Base-by-base conservation (phyloP, 2,329 filamentous ascomycete species). In the Aspergillus glaucus region DNA sequence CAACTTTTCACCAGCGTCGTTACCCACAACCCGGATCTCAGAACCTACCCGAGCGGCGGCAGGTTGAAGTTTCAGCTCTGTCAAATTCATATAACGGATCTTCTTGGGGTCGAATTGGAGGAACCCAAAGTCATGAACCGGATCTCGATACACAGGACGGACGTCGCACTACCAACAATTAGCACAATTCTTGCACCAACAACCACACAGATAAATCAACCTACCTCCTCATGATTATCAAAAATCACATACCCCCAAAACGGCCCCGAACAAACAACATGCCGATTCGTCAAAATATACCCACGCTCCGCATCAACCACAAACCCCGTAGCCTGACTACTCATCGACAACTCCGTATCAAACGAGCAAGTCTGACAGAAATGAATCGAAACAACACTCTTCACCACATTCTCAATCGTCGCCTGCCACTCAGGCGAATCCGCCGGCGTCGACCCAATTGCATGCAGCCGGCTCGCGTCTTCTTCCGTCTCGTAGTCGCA, bases 241-340 rank as follows among this genome's bases (percentile, higher is more conserved):
- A 98, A 98, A 58, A 98, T 91, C 66, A 88, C 91, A 73, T 95
- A 96, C 43, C 93, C 93, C 86, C 92, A 97, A 71, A 98, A 98
- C 1, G 93, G 93, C 1, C 93, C 93, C 1, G 93, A 81, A 55
- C 93, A 90, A 39, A 97, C 93, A 28, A 98, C 93, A 73, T 98
- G 93, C 50, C 88, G 81, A 67, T 93, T 93, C 9, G 88, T 93
- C 67, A 93, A 71, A 60, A 93, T 92, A 66, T 91, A 90, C 67
- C 93, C 93, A 67, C 82, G 84, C 72, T 95, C 86, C 4, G 93
- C 88, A 73, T 98, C 93, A 21, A 98, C 93, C 14, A 98, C 91
- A 65, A 98, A 98, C 6, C 93, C 93, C 0, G 93, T 98, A 3
- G 93, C 93, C 74, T 98, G 93, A 62, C 90, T 96, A 15, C 89